Conservation (phyloP, 108 stramenopile species). For the Pseudonitzschia pungens region DNA sequence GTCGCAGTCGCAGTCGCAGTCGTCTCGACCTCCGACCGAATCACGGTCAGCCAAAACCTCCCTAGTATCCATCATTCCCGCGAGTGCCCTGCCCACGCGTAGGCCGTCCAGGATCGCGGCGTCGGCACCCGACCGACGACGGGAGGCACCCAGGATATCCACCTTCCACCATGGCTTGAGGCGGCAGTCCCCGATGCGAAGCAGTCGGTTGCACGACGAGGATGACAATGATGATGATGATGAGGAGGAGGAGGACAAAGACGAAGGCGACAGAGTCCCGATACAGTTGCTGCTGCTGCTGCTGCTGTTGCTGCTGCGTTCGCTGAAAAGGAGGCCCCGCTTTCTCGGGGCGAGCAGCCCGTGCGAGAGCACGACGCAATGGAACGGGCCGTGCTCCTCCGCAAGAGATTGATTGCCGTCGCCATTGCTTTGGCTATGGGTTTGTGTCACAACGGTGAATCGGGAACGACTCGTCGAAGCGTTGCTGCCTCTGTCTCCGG, state of each 20-base stretch:
- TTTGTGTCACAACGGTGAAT: neutral
- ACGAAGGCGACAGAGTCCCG: too few relatives aligned
- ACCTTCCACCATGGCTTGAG: constrained; percentile 1
- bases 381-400: constrained; percentile 24
- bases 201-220: neutral
- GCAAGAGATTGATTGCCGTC: too few relatives aligned
- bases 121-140: constrained; percentile 19
- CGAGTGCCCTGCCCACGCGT: constrained; percentile 4
- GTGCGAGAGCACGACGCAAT: constrained; percentile 14
- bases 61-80: too few relatives aligned
- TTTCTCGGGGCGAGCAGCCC: constrained; percentile 12
- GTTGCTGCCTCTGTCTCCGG: too few relatives aligned
- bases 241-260: too few relatives aligned
- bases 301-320: too few relatives aligned
- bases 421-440: too few relatives aligned
- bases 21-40: too few relatives aligned
- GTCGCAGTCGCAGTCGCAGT: too few relatives aligned
- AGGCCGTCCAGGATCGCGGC: constrained; percentile 24
- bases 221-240: neutral
- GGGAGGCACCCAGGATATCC: constrained; percentile 9
- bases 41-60: too few relatives aligned
- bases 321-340: neutral
- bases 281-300: too few relatives aligned
- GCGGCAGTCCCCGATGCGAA: constrained; percentile 22
- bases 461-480: neutral